A percentile compares a stretch with the other conserved stretches of the same genome.
These are phyloP conservation scores for Adansonia rubrostipa DNA, from an alignment of 441 rosid genomes.

Conservation along the genomic window DNA sequence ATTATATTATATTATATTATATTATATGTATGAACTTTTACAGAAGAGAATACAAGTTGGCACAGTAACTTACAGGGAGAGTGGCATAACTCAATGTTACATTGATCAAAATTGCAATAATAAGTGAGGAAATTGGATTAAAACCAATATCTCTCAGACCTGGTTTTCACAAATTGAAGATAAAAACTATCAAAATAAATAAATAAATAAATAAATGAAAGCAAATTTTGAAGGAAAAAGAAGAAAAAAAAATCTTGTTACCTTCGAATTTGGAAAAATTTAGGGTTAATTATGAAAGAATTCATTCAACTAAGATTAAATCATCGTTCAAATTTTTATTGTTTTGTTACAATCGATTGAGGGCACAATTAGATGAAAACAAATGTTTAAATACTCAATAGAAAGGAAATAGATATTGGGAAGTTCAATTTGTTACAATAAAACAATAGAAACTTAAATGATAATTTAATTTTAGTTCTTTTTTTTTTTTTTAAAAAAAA, in stretches of 20 bases:
- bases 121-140: conserved; percentile 49
- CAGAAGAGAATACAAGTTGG: background rate
- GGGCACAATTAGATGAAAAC: no score
- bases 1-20: no score
- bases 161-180: conserved; percentile 22
- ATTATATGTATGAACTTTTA: background rate
- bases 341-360: no score
- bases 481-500: no score
- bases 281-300: conserved; percentile 19
- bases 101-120: conserved; percentile 49
- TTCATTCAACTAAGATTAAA: no score
- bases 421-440: background rate
- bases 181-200: background rate
- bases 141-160: conserved; percentile 68
- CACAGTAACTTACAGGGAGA: conserved; percentile 52
- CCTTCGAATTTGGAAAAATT: background rate
- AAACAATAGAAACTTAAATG: background rate
- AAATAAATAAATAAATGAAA: background rate
- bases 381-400: no score
- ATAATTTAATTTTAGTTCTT: no score
- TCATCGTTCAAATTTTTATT: no score
- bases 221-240: background rate
- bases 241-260: background rate
- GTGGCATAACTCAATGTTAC: conserved; percentile 57
- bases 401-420: no score